Base-by-base conservation (phyloP, 345 rosid species). In the Lepidium sativum region DNA sequence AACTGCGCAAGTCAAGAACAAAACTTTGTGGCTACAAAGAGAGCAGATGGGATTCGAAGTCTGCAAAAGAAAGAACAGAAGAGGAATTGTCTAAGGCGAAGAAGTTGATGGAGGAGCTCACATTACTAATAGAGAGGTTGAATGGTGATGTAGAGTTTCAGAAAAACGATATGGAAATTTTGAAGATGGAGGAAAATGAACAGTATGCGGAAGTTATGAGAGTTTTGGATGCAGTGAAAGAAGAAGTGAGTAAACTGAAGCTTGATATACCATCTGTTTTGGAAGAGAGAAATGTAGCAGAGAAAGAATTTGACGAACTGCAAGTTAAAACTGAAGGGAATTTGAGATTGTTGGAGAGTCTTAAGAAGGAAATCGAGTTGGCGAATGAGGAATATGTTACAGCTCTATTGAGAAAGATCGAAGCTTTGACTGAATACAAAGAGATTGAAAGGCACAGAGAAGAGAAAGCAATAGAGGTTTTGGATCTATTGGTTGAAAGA, bases 341-440 rank as follows among this genome's bases (percentile, higher is more conserved):
- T 49, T 14, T 63, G 70, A 72, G 48, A 54, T 43, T 74, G 29
- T 60, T 43, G 17, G 82, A 81, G 48, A 74, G 57, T 6, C 77
- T 86, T 5, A 80, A 75, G 83, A 82, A 76, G 75, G 81, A 88
- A 69, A 85, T 81, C 4, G 83, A 85, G 27, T 82, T 75, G 51
- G 81, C 68, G 17, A 84, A 80, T 21, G 96, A 86, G 69, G 89
- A 91, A 34, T 81, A 71, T 50, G 80, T 86, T 60, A 62, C 83
- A 4, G 85, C 67, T 54, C 90, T 85, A 78, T 66, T 91, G 72
- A 86, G 88, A 0, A 66, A 66, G 58, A 85, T 85, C 0, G 88
- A 88, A 74, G 95, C 92, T 6, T 56, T 77, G 76, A 78, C 41
- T 42, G 92, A 86, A 60, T 69, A 13, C 20, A 65, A 55, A 34